These are phyloP conservation scores for Coemansia sp. DNA, from an alignment of 192 early-diverging fungal genomes.

Conservation along the genomic window DNA sequence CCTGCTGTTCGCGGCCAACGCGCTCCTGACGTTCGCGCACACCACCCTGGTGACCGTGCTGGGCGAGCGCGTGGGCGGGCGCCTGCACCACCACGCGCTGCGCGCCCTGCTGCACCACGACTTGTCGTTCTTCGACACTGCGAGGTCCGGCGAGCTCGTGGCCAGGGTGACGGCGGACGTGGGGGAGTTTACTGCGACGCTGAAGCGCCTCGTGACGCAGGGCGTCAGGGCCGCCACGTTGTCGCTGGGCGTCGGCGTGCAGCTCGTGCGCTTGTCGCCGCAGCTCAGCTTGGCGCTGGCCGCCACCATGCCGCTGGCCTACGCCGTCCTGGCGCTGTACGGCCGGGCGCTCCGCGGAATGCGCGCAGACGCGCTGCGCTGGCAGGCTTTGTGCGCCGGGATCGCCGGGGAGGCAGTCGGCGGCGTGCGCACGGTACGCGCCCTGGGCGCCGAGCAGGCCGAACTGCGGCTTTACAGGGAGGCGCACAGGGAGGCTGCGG, in stretches of 20 bases:
- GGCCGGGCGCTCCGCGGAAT: constrained; percentile 56
- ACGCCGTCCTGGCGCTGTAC: constrained; percentile 53
- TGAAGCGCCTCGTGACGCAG: constrained; percentile 61
- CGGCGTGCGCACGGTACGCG: constrained; percentile 60
- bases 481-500: constrained; percentile 41
- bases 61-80: constrained; percentile 58
- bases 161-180: constrained; percentile 57
- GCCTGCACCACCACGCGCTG: constrained; percentile 55
- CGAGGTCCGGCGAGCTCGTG: constrained; percentile 56
- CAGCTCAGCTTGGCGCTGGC: too few relatives aligned
- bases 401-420: constrained; percentile 57
- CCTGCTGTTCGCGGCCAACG: constrained; percentile 56
- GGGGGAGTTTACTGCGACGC: constrained; percentile 60
- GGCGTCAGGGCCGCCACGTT: constrained; percentile 58
- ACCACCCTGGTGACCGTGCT: constrained; percentile 60
- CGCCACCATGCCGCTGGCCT: constrained; percentile 53
- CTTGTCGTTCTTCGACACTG: constrained; percentile 60
- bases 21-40: constrained; percentile 59
- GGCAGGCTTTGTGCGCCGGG: constrained; percentile 56
- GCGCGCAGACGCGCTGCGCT: constrained; percentile 36
- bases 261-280: constrained; percentile 55
- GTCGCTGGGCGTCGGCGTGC: constrained; percentile 54
- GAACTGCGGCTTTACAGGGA: constrained; percentile 53
- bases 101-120: constrained; percentile 58
- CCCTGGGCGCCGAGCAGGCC: constrained; percentile 57